Evolutionary conservation across 2,329 filamentous ascomycete species (phyloP), one percentile per base, ranked within the genome.

Genomic region (Blumeria hordei): DNA sequence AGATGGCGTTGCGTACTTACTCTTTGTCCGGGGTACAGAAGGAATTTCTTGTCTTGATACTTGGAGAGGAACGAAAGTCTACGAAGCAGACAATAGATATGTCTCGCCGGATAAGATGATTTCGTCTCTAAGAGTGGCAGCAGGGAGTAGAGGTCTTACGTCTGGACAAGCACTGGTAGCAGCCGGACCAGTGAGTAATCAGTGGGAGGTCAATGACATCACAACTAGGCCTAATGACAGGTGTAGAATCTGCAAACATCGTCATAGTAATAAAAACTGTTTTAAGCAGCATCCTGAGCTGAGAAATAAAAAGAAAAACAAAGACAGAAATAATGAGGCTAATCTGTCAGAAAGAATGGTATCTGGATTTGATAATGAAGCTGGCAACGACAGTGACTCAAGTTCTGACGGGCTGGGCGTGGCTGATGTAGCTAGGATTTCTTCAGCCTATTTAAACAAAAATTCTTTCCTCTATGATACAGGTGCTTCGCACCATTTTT

Each of bases 381-480:
- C 14, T 16, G 6, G 12, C 7, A 44, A 16, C 18, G 41, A 44
- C 36, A 39, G n/a, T n/a, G n/a, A n/a, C n/a, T n/a, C n/a, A n/a
- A n/a, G n/a, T n/a, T n/a, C n/a, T n/a, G n/a, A n/a, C n/a, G n/a
- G n/a, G n/a, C n/a, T n/a, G n/a, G n/a, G n/a, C n/a, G n/a, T 44
- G 7, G 14, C 7, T 16, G 33, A 49, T 28, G 9, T 49, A n/a
- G 18, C 45, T n/a, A 49, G 18, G 33, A 28, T 28, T 6, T 28
- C 45, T 6, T 28, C 45, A 49, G 45, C 45, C 16, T 28, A 10
- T 33, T 32, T 49, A 49, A 49, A 28, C 18, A 34, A 52, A 52
- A 49, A 49, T n/a, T n/a, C 45, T 49, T 44, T 44, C 28, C 45
- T 49, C 5, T 49, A 33, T 49, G 45, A 49, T 49, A 49, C n/a